Percentiles rank a stretch among this genome's conserved stretches.
phyloP scores from a whole-genome alignment of 1,284 basidiomycete species.

The Tilletia horrida region DNA sequence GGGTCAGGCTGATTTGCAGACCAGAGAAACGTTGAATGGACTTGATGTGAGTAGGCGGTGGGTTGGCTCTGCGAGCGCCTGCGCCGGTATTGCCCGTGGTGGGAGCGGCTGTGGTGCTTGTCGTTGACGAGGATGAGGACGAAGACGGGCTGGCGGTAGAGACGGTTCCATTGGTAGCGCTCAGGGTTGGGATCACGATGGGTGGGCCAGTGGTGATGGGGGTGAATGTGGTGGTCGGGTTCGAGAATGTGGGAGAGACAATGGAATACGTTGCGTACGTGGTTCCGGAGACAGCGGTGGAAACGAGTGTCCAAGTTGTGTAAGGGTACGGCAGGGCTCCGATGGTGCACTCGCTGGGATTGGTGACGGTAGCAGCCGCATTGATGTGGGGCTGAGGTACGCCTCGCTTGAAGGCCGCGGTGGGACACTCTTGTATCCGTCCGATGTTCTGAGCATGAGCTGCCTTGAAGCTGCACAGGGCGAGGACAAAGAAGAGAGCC shows the following conservation, averaged over 20 bases:
- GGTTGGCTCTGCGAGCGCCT: neutral
- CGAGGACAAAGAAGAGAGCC: no score
- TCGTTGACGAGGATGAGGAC: neutral
- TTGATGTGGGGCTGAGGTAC: no score
- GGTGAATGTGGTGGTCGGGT: neutral
- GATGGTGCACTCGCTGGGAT: neutral
- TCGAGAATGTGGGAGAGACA: neutral
- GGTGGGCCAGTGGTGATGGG: neutral
- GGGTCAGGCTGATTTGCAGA: slow-evolving; percentile 11
- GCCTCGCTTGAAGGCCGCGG: no score
- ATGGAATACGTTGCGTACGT: neutral
- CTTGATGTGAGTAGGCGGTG: neutral
- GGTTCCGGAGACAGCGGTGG: neutral
- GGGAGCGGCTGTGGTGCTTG: neutral
- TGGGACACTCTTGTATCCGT: no score
- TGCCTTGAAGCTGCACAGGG: no score
- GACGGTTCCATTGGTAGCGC: neutral
- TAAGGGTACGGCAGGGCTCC: neutral
- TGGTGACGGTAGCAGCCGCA: neutral
- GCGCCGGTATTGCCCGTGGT: neutral
- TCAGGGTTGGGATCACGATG: neutral
- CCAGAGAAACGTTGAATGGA: slow-evolving; percentile 8
- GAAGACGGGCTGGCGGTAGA: neutral
- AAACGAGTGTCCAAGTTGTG: neutral
- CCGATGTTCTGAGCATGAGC: no score